Percentiles rank a stretch among this genome's conserved stretches.
phyloP scores from a whole-genome alignment of 495 filamentous ascomycete species.

The Sporormia fimetaria region DNA sequence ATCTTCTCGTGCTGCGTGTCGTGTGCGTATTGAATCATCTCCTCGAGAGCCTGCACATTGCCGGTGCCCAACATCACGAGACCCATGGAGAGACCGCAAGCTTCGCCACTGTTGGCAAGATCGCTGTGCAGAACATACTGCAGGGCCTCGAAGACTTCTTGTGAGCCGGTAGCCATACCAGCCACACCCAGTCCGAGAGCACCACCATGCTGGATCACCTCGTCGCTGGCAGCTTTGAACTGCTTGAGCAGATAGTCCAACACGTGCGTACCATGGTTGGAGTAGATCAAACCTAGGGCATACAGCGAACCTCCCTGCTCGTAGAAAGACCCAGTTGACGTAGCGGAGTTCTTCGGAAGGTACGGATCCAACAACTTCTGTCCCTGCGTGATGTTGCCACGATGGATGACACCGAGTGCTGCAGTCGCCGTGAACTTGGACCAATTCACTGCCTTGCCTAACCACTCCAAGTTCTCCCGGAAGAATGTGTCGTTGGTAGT shows the following conservation, averaged over 20 bases:
- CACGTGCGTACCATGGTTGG: conserved; percentile 91
- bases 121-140: conserved; percentile 79
- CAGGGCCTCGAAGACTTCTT: conserved; percentile 83
- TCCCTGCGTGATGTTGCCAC: conserved; percentile 84
- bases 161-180: conserved; percentile 89
- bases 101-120: conserved; percentile 92
- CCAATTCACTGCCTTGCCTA: conserved; percentile 98
- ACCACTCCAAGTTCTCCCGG: conserved; percentile 93
- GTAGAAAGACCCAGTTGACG: conserved; percentile 70
- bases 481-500: conserved; percentile 97
- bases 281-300: conserved; percentile 91
- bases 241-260: conserved; percentile 76
- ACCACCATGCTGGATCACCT: conserved; percentile 94
- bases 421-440: conserved; percentile 98
- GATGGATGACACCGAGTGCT: conserved; percentile 90
- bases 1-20: conserved; percentile 99
- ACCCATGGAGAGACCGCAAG: conserved; percentile 89
- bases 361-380: conserved; percentile 92
- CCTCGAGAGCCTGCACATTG: conserved; percentile 76
- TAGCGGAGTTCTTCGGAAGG: conserved; percentile 61
- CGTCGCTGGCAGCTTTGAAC: conserved; percentile 77
- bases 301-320: conserved; percentile 94
- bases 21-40: conserved; percentile 95
- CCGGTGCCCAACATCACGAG: conserved; percentile 95
- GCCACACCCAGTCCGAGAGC: conserved; percentile 92